Base-by-base conservation (phyloP, 2,329 filamentous ascomycete genomes). In the Rhexocercosporidium sp. region DNA sequence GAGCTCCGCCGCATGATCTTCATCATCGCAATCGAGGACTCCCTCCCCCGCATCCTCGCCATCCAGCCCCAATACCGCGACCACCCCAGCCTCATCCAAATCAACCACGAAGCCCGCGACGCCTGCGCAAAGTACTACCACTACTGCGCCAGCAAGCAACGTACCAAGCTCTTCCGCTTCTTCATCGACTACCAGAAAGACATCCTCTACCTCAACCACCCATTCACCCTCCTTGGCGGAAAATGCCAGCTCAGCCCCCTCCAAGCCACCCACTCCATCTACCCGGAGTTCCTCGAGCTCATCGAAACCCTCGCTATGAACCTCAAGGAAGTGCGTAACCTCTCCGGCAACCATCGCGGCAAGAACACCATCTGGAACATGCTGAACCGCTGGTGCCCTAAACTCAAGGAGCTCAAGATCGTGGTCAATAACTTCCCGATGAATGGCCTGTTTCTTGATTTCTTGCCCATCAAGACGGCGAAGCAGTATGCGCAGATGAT, bases 1-100 rank as follows among this genome's bases (percentile, higher is more conserved):
- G 62, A 64, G n/a, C 51, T 64, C 29, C 62, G 62, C 34, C 44
- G 22, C 53, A 64, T 59, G 27, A 59, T 59, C 4, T 64, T 29
- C 39, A 25, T 22, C 41, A 39, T 59, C 41, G 53, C 62, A 29
- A 29, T 64, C 25, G 22, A 47, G 39, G 51, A 59, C 20, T 37
- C 46, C 29, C 14, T 8, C 3, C 27, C 37, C 6, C 62, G 46
- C 8, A 47, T 64, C 53, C 53, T 59, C 53, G 27, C 53, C 29
- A 64, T 57, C 20, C 62, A 62, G 8, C 49, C 47, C 1, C 44
- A 51, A 59, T 59, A 59, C 25, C 56, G 56, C 22, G 39, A 59
- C 11, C 47, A 46, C 27, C 61, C 61, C 3, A 37, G 34, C 9
- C 37, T 64, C 27, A 29, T 57, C n/a, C 61, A 64, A 12, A 37